Base-by-base conservation (phyloP, 208 protist genomes). In the Endotrypanum monterogeii region DNA sequence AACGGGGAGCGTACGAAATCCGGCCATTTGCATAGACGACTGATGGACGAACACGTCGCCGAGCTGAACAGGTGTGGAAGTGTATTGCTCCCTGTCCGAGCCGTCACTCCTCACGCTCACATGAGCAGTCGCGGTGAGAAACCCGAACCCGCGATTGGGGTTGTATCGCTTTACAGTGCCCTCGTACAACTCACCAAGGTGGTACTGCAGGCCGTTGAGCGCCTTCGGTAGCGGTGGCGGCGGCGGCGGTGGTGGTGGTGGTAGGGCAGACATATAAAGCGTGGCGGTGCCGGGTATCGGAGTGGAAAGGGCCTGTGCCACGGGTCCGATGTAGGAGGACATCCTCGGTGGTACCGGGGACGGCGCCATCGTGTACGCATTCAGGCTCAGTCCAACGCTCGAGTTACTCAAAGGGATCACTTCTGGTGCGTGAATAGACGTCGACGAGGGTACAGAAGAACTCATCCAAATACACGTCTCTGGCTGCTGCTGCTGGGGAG, bases 31-130 rank as follows among this genome's bases (percentile, higher is more conserved):
- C 60, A 92, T 80, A 58, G 86, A 89, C 12, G 78, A 87, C 74
- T 92, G 83, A 54, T 92, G 85, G n/a, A 92, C 85, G 67, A 92
- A 92, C 56, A 92, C 86, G 69, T 90, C 88, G 1, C 82, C 87
- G 18, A 89, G 58, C 20, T 62, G 52, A 16, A 87, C 79, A 4
- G 73, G 78, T 1, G 52, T 56, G 46, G 67, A 57, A 6, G 30
- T 56, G 25, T 32, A 52, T 41, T 58, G 73, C n/a, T 32, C 35
- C 8, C 11, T 18, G 41, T 32, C 32, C 28, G 32, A 56, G 52
- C 5, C 25, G 48, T 62, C 71, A 30, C 14, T 30, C 0, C 14
- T 14, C 48, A 50, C 25, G 20, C 48, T 63, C 3, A 90, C 41
- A 46, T 88, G 79, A 44, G 83, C 54, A 1, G 83, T 86, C 20